Conservation (phyloP, 306 rosid genomes). For the Inga laurina region DNA sequence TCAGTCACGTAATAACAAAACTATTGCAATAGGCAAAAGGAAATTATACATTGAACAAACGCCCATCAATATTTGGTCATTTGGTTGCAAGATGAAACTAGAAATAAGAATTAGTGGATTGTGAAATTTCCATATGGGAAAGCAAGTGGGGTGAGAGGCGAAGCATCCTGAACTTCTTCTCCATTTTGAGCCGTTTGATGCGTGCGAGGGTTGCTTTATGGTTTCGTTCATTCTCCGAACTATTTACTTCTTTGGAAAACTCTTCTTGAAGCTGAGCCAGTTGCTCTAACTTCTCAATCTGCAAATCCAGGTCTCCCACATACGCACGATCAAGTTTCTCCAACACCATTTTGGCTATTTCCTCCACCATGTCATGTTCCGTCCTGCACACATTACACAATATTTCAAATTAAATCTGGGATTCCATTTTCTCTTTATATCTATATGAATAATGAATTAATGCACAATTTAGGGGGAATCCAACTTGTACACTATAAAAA, state of each 20-base stretch:
- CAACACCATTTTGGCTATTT: slow-evolving; percentile 28
- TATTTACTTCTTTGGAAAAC: neutral
- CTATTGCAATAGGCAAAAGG: too few relatives aligned
- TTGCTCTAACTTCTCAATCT: slow-evolving; percentile 30
- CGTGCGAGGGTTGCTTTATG: neutral
- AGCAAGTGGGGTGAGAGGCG: slow-evolving; percentile 40
- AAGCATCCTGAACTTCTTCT: slow-evolving; percentile 33
- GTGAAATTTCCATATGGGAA: slow-evolving; percentile 4
- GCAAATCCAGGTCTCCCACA: slow-evolving; percentile 15
- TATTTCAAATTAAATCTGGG: neutral
- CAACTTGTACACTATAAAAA: too few relatives aligned
- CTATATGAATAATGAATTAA: too few relatives aligned
- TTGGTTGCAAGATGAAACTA: neutral
- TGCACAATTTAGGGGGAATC: too few relatives aligned
- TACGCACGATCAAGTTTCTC: slow-evolving; percentile 18
- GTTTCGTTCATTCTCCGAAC: neutral
- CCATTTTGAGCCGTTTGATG: slow-evolving; percentile 28
- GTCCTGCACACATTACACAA: slow-evolving; percentile 11
- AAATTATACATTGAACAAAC: neutral
- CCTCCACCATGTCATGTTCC: slow-evolving; percentile 34
- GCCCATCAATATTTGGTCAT: neutral
- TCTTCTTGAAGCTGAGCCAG: slow-evolving; percentile 23
- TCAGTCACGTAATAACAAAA: too few relatives aligned
- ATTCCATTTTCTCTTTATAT: too few relatives aligned
- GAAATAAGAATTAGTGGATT: neutral